Percentiles rank a stretch among this genome's conserved stretches.
phyloP scores from a whole-genome alignment of 2,329 filamentous ascomycete species.

The Aspergillus pseudonomiae region DNA sequence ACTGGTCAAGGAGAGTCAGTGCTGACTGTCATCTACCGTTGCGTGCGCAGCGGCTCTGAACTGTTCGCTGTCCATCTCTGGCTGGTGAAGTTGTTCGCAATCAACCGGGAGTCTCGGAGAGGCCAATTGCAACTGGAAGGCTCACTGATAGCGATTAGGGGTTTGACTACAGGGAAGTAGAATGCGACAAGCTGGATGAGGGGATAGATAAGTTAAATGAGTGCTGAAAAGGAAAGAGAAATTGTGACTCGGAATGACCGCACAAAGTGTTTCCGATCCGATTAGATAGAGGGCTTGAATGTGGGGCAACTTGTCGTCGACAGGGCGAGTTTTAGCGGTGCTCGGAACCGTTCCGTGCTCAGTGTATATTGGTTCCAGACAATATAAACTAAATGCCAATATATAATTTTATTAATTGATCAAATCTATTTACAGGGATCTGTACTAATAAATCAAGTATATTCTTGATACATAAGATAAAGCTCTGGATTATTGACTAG shows the following conservation, averaged over 20 bases:
- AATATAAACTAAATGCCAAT: too few relatives aligned
- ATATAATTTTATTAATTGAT: too few relatives aligned
- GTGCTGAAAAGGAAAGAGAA: neutral
- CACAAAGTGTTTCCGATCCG: neutral
- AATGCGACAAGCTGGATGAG: neutral
- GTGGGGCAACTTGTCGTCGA: neutral
- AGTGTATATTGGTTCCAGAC: too few relatives aligned
- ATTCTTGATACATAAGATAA: too few relatives aligned
- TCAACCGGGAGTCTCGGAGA: neutral
- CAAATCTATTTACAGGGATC: too few relatives aligned
- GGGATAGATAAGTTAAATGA: neutral
- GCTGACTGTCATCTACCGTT: constrained; percentile 80
- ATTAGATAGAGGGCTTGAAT: neutral
- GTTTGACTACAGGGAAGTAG: neutral
- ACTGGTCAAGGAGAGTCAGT: neutral
- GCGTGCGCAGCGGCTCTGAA: constrained; percentile 77
- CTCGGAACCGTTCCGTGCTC: neutral
- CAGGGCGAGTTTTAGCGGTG: neutral
- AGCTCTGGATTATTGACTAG: too few relatives aligned
- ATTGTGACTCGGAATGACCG: neutral
- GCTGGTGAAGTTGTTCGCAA: neutral
- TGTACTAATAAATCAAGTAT: too few relatives aligned
- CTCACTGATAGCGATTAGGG: neutral
- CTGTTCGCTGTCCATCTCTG: constrained; percentile 73
- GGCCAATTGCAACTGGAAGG: neutral